phyloP scores from a whole-genome alignment of 805 yeast species.

The Nakazawaea siamensis region DNA sequence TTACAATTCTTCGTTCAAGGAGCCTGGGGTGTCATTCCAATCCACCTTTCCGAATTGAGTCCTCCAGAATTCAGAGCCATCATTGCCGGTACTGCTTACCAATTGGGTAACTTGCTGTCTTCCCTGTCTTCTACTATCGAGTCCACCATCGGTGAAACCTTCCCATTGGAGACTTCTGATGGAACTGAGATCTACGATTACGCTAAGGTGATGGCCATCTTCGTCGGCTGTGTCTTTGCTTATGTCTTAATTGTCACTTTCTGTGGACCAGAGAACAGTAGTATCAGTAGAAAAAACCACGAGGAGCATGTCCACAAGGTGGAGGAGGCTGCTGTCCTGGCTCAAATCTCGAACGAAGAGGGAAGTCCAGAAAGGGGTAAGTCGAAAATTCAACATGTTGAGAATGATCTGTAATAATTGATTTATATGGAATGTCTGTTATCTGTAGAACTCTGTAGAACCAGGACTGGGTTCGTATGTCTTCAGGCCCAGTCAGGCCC shows the following conservation, averaged over 20 bases:
- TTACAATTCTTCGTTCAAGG: slow-evolving; percentile 61
- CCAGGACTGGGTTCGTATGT: too few species aligned
- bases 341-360: too few species aligned
- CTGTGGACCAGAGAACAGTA: slow-evolving; percentile 55
- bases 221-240: slow-evolving; percentile 55
- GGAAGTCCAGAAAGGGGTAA: too few species aligned
- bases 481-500: too few species aligned
- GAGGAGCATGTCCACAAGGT: background rate
- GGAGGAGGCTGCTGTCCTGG: too few species aligned
- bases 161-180: slow-evolving; percentile 28
- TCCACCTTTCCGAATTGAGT: slow-evolving; percentile 52
- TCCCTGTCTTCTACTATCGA: slow-evolving; percentile 67
- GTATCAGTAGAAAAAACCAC: slow-evolving; percentile 17
- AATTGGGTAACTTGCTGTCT: slow-evolving; percentile 60
- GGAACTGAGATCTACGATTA: slow-evolving; percentile 39
- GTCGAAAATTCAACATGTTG: too few species aligned
- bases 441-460: too few species aligned
- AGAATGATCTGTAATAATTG: too few species aligned
- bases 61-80: slow-evolving; percentile 58
- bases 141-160: slow-evolving; percentile 49
- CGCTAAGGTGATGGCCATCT: slow-evolving; percentile 58
- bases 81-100: slow-evolving; percentile 56
- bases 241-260: slow-evolving; percentile 40
- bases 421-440: too few species aligned
- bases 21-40: slow-evolving; percentile 62